These are phyloP conservation scores for Lithospermum erythrorhizon DNA, from an alignment of 257 asterid species.

Conservation along the genomic window DNA sequence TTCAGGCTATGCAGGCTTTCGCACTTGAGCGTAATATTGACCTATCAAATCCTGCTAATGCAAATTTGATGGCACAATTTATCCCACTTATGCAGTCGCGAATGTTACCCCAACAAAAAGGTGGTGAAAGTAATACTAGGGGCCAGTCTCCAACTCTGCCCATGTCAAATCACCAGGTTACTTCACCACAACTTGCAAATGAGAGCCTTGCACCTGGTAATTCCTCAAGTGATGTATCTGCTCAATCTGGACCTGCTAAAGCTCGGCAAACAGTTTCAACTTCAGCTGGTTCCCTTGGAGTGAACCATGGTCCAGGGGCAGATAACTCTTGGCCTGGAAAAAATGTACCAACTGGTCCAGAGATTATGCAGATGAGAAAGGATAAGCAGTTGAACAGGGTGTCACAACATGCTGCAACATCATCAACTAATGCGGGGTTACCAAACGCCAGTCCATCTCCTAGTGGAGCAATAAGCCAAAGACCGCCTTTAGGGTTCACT, in stretches of 20 bases:
- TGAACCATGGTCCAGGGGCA: slow-evolving; percentile 38
- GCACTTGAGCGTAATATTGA: slow-evolving; percentile 89
- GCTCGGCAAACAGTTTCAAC: slow-evolving; percentile 62
- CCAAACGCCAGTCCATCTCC: slow-evolving; percentile 49
- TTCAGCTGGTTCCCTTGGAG: slow-evolving; percentile 46
- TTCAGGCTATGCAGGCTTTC: slow-evolving; percentile 88
- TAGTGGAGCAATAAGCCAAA: slow-evolving; percentile 35
- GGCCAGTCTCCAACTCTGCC: slow-evolving; percentile 40
- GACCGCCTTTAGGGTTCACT: slow-evolving; percentile 55
- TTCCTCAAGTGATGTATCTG: slow-evolving; percentile 67
- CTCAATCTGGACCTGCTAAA: slow-evolving; percentile 71
- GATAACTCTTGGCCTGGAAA: slow-evolving; percentile 45
- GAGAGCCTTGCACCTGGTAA: slow-evolving; percentile 80
- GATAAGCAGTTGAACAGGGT: slow-evolving; percentile 48
- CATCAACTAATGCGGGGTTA: slow-evolving; percentile 51
- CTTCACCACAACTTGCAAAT: slow-evolving; percentile 52
- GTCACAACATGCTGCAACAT: slow-evolving; percentile 46
- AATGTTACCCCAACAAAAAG: slow-evolving; percentile 68
- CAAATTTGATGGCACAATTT: slow-evolving; percentile 65
- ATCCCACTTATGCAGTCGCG: slow-evolving; percentile 73
- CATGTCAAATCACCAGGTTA: slow-evolving; percentile 46
- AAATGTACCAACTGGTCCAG: slow-evolving; percentile 31
- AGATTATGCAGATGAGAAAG: slow-evolving; percentile 49
- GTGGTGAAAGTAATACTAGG: slow-evolving; percentile 43
- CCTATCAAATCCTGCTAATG: slow-evolving; percentile 84